Base-by-base conservation (phyloP, 2,329 filamentous ascomycete genomes). In the Teratosphaeria gauchensis region DNA sequence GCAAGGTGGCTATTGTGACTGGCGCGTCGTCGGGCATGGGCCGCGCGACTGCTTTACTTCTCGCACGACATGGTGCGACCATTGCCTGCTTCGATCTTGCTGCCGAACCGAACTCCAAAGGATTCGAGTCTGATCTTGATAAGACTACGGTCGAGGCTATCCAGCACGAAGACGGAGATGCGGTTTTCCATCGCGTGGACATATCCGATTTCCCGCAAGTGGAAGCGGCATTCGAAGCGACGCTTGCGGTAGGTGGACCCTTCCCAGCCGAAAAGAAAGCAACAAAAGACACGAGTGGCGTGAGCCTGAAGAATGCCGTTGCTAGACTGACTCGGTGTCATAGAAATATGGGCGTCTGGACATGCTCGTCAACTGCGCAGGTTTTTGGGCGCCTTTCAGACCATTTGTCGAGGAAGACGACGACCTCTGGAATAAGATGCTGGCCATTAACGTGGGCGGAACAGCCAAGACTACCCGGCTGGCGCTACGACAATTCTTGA, bases 401-500 rank as follows among this genome's bases (percentile, higher is more conserved):
- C 48, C 24, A 9, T 51, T 51, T 16, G n/a, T 8, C 9, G 48
- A 51, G n/a, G 48, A 51, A 51, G 48, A 51, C 48, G 48, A 51
- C 48, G 48, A 51, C 8, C 48, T 35, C 33, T 35, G 33, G 33
- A 35, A 7, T 14, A 35, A 35, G 33, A 35, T 35, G 42, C 59
- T 62, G 33, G 55, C 55, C 19, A 67, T 76, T 3, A 77, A 77
- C 53, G 63, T 70, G 4, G 71, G 66, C 2, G 73, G 73, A 9
- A 74, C 76, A 0, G 77, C 76, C 55, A 63, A 73, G 0, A 75
- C 75, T 0, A 76, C 70, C 58, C 82, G 81, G 55, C 78, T 77
- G 61, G 76, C 76, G 1, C 68, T 73, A 1, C 58, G 60, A 0
- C 80, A 82, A 61, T 82, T 84, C 78, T 68, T 81, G 11, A 69